Percentiles rank a stretch among this genome's conserved stretches.
Conservation (phyloP, 176 grass and related monocot genomes). For the Tillandsia leiboldiana region DNA sequence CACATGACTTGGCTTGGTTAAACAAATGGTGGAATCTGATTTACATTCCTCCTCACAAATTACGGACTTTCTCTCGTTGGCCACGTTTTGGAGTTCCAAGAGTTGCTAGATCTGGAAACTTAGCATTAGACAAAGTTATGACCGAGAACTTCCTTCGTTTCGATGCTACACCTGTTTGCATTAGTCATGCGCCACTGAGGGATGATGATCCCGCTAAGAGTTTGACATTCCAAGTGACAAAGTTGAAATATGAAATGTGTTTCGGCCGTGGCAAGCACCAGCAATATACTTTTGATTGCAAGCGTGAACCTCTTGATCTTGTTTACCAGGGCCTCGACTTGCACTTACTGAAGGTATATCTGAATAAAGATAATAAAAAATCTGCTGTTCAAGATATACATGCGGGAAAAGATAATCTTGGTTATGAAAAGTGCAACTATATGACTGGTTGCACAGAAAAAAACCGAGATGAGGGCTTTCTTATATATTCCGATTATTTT, state of each 20-base stretch:
- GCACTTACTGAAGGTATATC: slow-evolving; percentile 64
- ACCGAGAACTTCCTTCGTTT: slow-evolving; percentile 91
- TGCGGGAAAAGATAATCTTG: slow-evolving; percentile 20
- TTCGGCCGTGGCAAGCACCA: slow-evolving; percentile 81
- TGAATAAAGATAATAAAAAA: slow-evolving; percentile 44
- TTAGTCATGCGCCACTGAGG: slow-evolving; percentile 58
- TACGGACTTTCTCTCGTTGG: slow-evolving; percentile 91
- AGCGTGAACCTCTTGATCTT: slow-evolving; percentile 90
- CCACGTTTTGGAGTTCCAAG: slow-evolving; percentile 93
- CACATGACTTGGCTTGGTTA: slow-evolving; percentile 85
- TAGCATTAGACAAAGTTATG: slow-evolving; percentile 96
- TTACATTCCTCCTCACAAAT: slow-evolving; percentile 93
- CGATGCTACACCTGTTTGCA: slow-evolving; percentile 42
- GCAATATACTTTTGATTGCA: slow-evolving; percentile 83
- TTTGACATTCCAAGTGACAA: slow-evolving; percentile 57
- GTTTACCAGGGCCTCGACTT: slow-evolving; percentile 91
- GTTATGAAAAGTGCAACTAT: slow-evolving; percentile 41
- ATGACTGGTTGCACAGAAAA: slow-evolving; percentile 46
- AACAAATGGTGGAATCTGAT: slow-evolving; percentile 63
- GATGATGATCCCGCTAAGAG: slow-evolving; percentile 83
- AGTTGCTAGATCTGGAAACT: slow-evolving; percentile 76
- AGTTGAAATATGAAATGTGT: slow-evolving; percentile 70
- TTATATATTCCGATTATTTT: slow-evolving; percentile 90
- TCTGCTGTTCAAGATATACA: slow-evolving; percentile 34
- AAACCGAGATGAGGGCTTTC: slow-evolving; percentile 60